phyloP scores from a whole-genome alignment of 371 early-diverging fungal species.

The Apophysomyces trapeziformis region DNA sequence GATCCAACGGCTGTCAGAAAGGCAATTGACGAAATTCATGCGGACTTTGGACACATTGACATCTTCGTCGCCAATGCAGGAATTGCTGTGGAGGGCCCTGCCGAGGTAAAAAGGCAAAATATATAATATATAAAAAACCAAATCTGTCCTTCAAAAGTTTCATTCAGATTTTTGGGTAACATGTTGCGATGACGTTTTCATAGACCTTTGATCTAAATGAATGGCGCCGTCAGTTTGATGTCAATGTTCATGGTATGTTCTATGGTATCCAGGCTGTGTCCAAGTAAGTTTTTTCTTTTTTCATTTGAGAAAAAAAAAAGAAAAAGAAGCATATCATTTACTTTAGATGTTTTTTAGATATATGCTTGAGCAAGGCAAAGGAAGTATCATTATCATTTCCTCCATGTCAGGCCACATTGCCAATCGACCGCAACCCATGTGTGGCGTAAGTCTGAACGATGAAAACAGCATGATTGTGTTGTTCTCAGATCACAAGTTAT shows the following conservation, averaged over 20 bases:
- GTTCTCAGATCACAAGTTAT: background rate
- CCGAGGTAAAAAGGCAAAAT: constrained; percentile 31
- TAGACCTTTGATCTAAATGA: constrained; percentile 39
- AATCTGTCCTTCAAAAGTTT: background rate
- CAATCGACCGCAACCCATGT: constrained; percentile 52
- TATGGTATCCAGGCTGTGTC: constrained; percentile 46
- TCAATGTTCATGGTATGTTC: constrained; percentile 55
- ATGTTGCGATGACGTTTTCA: background rate
- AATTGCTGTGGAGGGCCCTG: constrained; percentile 36
- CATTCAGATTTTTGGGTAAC: background rate
- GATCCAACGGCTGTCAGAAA: constrained; percentile 32
- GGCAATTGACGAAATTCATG: constrained; percentile 42
- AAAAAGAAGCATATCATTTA: too few species aligned
- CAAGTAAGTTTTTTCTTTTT: constrained; percentile 19
- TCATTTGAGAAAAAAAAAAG: too few species aligned
- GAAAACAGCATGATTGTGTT: background rate
- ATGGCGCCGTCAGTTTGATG: constrained; percentile 48
- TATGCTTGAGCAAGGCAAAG: constrained; percentile 47
- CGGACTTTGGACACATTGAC: constrained; percentile 51
- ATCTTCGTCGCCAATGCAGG: constrained; percentile 58
- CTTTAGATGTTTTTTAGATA: constrained; percentile 4
- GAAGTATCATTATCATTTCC: constrained; percentile 49
- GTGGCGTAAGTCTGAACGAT: constrained; percentile 37
- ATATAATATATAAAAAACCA: too few species aligned
- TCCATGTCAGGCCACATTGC: constrained; percentile 50